phyloP scores from a whole-genome alignment of 2,329 filamentous ascomycete genomes.

The Fusarium continuum region DNA sequence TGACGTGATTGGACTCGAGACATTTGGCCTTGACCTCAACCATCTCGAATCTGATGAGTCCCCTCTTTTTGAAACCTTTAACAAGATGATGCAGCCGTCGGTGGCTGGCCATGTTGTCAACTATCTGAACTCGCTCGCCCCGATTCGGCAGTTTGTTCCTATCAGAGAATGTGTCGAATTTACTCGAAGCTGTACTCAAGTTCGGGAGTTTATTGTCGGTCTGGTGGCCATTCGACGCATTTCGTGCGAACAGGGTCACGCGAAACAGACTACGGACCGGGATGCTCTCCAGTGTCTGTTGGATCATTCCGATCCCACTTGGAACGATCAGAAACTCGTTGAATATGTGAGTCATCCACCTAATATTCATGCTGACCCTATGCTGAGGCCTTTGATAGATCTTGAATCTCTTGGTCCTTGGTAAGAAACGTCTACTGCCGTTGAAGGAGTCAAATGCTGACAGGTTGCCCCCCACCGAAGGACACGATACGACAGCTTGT shows the following conservation, averaged over 20 bases:
- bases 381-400: conserved; percentile 49
- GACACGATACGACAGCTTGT: conserved; percentile 57
- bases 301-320: conserved; percentile 39
- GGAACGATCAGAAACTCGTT: conserved; percentile 43
- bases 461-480: background rate
- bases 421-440: conserved; percentile 18
- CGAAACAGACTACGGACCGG: background rate
- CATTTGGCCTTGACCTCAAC: conserved; percentile 48
- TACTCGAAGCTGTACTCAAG: conserved; percentile 42
- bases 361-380: background rate
- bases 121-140: conserved; percentile 48
- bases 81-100: conserved; percentile 41
- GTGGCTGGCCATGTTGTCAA: conserved; percentile 41
- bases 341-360: conserved; percentile 36
- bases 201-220: conserved; percentile 45
- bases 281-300: conserved; percentile 50
- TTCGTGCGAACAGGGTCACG: background rate
- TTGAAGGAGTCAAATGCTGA: background rate
- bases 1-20: conserved; percentile 49
- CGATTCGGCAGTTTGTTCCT: conserved; percentile 49
- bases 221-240: conserved; percentile 19
- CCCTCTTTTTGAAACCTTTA: conserved; percentile 37
- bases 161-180: conserved; percentile 51
- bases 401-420: conserved; percentile 56
- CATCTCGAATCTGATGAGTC: conserved; percentile 44